A percentile compares a stretch with the other conserved stretches of the same genome.
phyloP scores from a whole-genome alignment of 2,329 filamentous ascomycete genomes.

The Hypoxylon sp. region DNA sequence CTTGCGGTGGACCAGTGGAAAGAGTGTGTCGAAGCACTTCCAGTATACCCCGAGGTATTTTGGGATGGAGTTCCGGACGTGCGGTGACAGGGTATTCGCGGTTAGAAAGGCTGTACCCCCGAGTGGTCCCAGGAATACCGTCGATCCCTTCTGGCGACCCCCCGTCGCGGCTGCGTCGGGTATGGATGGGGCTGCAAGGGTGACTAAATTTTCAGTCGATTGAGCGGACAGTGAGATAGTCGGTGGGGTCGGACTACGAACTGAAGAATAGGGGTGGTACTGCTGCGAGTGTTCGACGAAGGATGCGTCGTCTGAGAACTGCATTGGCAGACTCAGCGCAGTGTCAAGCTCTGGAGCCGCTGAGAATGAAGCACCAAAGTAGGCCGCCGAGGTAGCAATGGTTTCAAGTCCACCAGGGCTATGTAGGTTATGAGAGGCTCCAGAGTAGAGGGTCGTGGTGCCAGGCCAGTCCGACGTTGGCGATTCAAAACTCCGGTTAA shows the following conservation, averaged over 20 bases:
- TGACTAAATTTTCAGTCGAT: slow-evolving; percentile 66
- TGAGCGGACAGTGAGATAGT: slow-evolving; percentile 61
- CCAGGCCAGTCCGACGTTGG: slow-evolving; percentile 49
- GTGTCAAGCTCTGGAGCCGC: slow-evolving; percentile 56
- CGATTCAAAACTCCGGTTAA: slow-evolving; percentile 44
- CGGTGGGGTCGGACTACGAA: slow-evolving; percentile 67
- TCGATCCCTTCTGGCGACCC: slow-evolving; percentile 59
- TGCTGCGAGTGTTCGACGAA: slow-evolving; percentile 56
- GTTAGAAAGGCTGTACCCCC: slow-evolving; percentile 57
- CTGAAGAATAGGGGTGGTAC: slow-evolving; percentile 59
- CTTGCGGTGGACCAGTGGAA: slow-evolving; percentile 66
- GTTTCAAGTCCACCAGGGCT: slow-evolving; percentile 49
- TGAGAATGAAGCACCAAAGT: slow-evolving; percentile 51
- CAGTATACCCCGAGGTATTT: slow-evolving; percentile 68
- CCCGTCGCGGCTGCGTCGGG: slow-evolving; percentile 57
- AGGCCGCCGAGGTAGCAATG: slow-evolving; percentile 49
- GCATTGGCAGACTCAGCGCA: slow-evolving; percentile 56
- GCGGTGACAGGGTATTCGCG: slow-evolving; percentile 55
- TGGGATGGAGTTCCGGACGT: slow-evolving; percentile 62
- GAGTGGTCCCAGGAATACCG: slow-evolving; percentile 57
- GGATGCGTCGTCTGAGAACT: slow-evolving; percentile 57
- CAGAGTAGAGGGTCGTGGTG: slow-evolving; percentile 35
- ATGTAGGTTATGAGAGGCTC: slow-evolving; percentile 41
- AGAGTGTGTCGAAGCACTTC: slow-evolving; percentile 64
- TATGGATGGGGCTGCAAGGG: slow-evolving; percentile 59